phyloP scores from a whole-genome alignment of 192 early-diverging fungal genomes.

The Backusella mclennaniae region DNA sequence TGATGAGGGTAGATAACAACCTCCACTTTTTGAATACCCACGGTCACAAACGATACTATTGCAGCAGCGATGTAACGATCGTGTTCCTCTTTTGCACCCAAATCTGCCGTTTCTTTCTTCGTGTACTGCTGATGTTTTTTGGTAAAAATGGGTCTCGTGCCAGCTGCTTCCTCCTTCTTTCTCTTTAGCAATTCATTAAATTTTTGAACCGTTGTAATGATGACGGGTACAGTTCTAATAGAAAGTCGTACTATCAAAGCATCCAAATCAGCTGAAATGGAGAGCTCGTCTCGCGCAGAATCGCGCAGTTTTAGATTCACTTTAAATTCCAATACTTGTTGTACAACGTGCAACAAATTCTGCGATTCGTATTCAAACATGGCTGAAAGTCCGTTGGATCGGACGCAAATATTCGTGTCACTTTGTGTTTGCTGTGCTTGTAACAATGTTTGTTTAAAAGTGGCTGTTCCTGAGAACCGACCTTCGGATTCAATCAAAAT shows the following conservation, averaged over 20 bases:
- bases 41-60: not conserved
- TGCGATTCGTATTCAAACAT: constrained; percentile 77
- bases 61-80: not conserved
- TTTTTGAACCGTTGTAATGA: constrained; percentile 48
- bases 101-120: not conserved
- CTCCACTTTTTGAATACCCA: constrained; percentile 18
- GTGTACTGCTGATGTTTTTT: not conserved
- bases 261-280: constrained; percentile 3
- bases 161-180: constrained; percentile 42
- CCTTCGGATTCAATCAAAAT: constrained; percentile 61
- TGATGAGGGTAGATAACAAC: constrained; percentile 43
- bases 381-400: constrained; percentile 35
- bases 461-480: constrained; percentile 47
- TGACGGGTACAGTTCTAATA: constrained; percentile 55
- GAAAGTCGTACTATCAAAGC: constrained; percentile 27
- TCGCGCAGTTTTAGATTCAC: not conserved
- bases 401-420: not conserved
- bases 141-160: not conserved
- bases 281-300: not conserved
- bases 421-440: not conserved
- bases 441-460: not conserved
- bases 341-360: constrained; percentile 60
- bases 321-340: constrained; percentile 46
- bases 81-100: not conserved
- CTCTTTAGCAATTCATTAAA: constrained; percentile 53